Base-by-base conservation (phyloP, 2,329 filamentous ascomycete species). In the Gliomastix tumulicola region DNA sequence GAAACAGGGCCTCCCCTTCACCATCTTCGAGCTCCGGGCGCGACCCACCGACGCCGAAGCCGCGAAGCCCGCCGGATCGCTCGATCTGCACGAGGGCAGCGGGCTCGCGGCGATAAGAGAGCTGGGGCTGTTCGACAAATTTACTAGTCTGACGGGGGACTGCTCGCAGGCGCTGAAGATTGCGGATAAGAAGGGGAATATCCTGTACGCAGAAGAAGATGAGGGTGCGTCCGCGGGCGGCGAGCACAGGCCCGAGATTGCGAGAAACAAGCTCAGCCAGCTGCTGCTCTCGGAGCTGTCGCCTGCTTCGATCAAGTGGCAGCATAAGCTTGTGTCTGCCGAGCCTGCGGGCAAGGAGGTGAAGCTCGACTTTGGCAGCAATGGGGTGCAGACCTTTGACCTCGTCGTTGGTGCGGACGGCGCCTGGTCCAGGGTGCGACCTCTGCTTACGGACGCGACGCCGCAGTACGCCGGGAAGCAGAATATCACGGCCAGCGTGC, bases 1-100 rank as follows among this genome's bases (percentile, higher is more conserved):
- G 40, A 49, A 56, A 34, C 46, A 56, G 23, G 41, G 47, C 35
- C 48, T 64, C 28, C 50, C 49, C 4, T 55, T 52, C 35, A 58
- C 49, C 4, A 47, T 66, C 32, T 63, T 53, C 23, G 62, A 66
- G 27, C 47, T 57, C 2, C 56, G 57, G 12, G 37, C 45, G 2
- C 44, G 44, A 10, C 57, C 55, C 9, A 52, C 48, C 2, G 35
- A 43, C 0, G 44, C 45, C 3, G 49, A 53, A 10, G 42, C 57
- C 7, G 34, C 46, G 6, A 38, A 44, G 4, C 54, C 54, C 3
- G 56, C 51, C 6, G 69, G 71, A 10, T 65, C 51, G 38, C 62
- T 76, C 4, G 71, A 76, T 43, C 54, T 77, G 2, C 69, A 76
- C 44, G 51, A 57, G 2, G 46, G 57, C 6, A 59, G 62, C 1